phyloP scores from a whole-genome alignment of 176 grass and related monocot species.

The Eragrostis curvula region DNA sequence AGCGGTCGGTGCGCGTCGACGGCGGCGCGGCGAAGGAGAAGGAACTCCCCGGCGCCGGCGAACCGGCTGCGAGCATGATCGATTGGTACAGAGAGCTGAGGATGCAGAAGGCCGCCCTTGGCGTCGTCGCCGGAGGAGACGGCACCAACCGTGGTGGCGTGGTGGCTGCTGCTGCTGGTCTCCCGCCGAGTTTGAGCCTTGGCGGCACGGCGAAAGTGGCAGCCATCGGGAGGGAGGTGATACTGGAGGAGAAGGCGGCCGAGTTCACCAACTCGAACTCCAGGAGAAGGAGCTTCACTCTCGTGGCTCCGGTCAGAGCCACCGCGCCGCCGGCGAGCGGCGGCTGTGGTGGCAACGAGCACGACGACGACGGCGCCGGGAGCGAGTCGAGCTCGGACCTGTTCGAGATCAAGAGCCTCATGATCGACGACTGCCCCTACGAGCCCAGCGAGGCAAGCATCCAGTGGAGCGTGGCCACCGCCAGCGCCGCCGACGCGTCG shows the following conservation, averaged over 20 bases:
- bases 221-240: conserved; percentile 29
- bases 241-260: conserved; percentile 15
- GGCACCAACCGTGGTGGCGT: conserved; percentile 27
- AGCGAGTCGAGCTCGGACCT: conserved; percentile 95
- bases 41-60: neutral
- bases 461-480: conserved; percentile 85
- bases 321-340: neutral
- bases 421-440: conserved; percentile 61
- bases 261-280: conserved; percentile 18
- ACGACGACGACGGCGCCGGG: conserved; percentile 31
- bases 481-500: conserved; percentile 57
- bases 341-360: neutral
- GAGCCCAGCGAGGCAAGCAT: conserved; percentile 92
- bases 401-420: conserved; percentile 95
- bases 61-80: conserved; percentile 4
- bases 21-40: neutral
- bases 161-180: neutral
- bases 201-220: conserved; percentile 40
- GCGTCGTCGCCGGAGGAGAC: conserved; percentile 17
- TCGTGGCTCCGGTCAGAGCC: conserved; percentile 40
- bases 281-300: conserved; percentile 18
- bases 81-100: conserved; percentile 51
- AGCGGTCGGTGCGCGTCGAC: conserved; percentile 50
- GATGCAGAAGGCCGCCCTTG: conserved; percentile 52
- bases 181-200: conserved; percentile 39